Base-by-base conservation (phyloP, 1,139 yeast species). In the Nadsonia starkeyi-henricii region DNA sequence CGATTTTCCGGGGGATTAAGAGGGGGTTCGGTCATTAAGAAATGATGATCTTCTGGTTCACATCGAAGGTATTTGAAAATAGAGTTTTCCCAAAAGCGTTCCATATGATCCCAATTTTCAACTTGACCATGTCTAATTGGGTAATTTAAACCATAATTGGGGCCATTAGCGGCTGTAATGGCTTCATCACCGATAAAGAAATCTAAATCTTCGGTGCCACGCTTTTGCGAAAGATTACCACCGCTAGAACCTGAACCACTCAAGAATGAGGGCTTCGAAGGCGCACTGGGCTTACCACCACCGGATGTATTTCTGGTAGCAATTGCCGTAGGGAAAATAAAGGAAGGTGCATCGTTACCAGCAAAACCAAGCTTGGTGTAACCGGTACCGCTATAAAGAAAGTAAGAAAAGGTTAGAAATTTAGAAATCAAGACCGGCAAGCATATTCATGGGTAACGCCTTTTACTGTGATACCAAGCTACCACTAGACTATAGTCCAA, bases 51-150 rank as follows among this genome's bases (percentile, higher is more conserved):
- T 65, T 91, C 99, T 7, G 99, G 99, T 67, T 91, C 98, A 64
- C 97, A 88, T 66, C 96, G 79, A 60, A 91, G 75, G 65, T 91
- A 91, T 68, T 91, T 89, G 72, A 91, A 91, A 61, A 91, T 89
- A 44, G 96, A 85, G 61, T 85, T 85, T 64, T 91, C 97, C 99
- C 99, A 91, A 67, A 88, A 89, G 63, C 98, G 75, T 67, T 91
- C 99, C 99, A 91, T 91, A 64, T 91, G 96, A 69, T 93, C 98
- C 99, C 99, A 91, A 64, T 91, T 88, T 66, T 91, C 98, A 55
- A 91, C 82, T 69, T 91, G 98, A 20, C 99, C 99, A 62, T 91
- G 98, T 65, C 85, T 83, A 55, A 91, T 86, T 18, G 99, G 99
- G 61, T 91, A 91, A 54, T 79, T 78, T 53, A 93, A 72, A 44